Evolutionary conservation across 2,329 filamentous ascomycete genomes (phyloP).

Genomic region (Stromatinia cepivora): DNA sequence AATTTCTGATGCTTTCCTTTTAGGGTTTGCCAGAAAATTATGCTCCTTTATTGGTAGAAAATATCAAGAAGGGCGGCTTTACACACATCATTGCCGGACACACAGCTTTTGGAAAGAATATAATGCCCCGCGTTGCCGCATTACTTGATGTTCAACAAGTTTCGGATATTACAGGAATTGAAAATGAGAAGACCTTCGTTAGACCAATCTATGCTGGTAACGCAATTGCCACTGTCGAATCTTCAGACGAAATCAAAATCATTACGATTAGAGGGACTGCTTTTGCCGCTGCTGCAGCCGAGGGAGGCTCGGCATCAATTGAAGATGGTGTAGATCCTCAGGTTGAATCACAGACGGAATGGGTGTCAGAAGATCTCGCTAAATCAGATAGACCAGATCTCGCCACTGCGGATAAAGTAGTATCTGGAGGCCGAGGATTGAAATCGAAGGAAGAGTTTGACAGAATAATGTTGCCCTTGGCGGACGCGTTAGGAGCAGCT

Average conservation of each 20-base stretch:
- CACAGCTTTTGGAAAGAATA: conserved; percentile 93
- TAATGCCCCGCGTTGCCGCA: conserved; percentile 88
- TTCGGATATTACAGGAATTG: conserved; percentile 84
- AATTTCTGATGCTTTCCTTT: neutral
- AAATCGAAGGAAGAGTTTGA: conserved; percentile 99
- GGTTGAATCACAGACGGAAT: conserved; percentile 70
- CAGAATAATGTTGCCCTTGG: conserved; percentile 84
- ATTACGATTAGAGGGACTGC: conserved; percentile 92
- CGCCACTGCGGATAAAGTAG: conserved; percentile 82
- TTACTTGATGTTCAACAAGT: conserved; percentile 90
- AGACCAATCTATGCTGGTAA: conserved; percentile 98
- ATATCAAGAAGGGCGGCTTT: conserved; percentile 93
- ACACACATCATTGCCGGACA: conserved; percentile 90
- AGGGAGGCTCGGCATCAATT: conserved; percentile 71
- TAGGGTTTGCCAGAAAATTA: conserved; percentile 91
- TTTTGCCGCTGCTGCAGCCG: conserved; percentile 73
- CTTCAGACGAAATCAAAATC: conserved; percentile 79
- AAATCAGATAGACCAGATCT: conserved; percentile 95
- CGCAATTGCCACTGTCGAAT: conserved; percentile 94
- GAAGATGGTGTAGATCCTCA: conserved; percentile 86
- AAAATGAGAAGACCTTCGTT: conserved; percentile 91
- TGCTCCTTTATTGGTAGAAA: conserved; percentile 89
- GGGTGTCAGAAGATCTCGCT: conserved; percentile 90
- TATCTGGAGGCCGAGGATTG: conserved; percentile 89
- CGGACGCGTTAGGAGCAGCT: conserved; percentile 90